Evolutionary conservation across 139 green algal species (phyloP), one percentile per base, ranked within the genome.

Genomic region (Dunaliella primolecta): DNA sequence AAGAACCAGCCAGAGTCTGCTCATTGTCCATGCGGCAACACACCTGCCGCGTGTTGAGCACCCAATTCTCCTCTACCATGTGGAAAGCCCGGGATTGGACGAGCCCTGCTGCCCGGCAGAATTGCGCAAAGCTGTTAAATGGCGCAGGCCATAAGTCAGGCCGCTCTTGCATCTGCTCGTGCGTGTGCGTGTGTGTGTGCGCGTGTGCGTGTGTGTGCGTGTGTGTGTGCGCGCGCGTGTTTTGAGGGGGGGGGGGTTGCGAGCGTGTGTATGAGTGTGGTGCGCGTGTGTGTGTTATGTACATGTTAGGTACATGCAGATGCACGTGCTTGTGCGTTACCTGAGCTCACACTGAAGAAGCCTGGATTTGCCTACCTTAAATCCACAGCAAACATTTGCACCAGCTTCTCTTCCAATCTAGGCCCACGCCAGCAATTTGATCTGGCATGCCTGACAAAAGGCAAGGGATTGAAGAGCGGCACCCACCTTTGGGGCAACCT

Each of bases 41-140:
- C 71, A 90, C 85, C 87, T 90, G 81, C 20, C 81, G 82, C 2
- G 81, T 72, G 1, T 87, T 87, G 21, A 91, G 94, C n/a, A 95
- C 32, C 89, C 90, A 95, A 86, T 96, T 96, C 33, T 94, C 87
- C 72, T 76, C 55, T 64, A 90, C 78, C 86, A 96, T 89, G 75
- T 95, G 92, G 81, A 97, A 97, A 3, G 90, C 89, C 15, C 94
- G 88, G 3, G 89, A 93, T 87, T 97, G 94, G 34, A 96, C 90
- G 84, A 96, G 80, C 0, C 87, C 87, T 0, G 86, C 90, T 36
- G 87, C 89, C 0, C 72, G 85, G 76, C 86, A 76, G 80, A 96
- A 96, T 0, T 55, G 56, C 2, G 76, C 81, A 76, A 84, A 46
- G 64, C 31, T 82, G 0, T 36, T 55, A 0, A 1, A 75, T 21